These are phyloP conservation scores for Hanseniaspora uvarum DNA, from an alignment of 1,139 yeast species.

Conservation along the genomic window DNA sequence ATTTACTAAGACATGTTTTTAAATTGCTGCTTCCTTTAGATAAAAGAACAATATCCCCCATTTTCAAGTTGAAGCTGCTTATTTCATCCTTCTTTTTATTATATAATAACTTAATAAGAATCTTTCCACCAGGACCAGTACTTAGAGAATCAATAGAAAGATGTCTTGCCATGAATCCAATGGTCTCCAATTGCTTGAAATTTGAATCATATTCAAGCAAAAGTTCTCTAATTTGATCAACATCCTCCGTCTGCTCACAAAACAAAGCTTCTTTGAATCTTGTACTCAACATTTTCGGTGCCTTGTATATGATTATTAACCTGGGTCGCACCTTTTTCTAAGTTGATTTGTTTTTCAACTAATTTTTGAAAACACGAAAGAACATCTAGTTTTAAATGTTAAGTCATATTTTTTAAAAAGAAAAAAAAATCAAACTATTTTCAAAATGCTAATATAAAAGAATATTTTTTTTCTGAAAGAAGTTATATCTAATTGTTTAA, in stretches of 20 bases:
- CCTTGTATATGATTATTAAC: too few species aligned
- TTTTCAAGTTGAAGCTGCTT: slow-evolving; percentile 48
- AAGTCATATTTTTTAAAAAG: too few species aligned
- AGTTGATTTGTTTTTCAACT: too few species aligned
- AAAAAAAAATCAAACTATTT: too few species aligned
- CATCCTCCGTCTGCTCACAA: slow-evolving; percentile 52
- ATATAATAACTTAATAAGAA: slow-evolving; percentile 44
- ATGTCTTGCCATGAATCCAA: slow-evolving; percentile 69
- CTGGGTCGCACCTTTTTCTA: too few species aligned
- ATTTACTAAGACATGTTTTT: slow-evolving; percentile 21
- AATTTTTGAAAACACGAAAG: too few species aligned
- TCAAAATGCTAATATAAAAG: too few species aligned
- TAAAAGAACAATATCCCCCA: slow-evolving; percentile 62
- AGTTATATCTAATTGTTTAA: neutral
- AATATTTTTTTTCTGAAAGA: neutral
- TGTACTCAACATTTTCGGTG: slow-evolving; percentile 31
- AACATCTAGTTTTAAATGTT: too few species aligned
- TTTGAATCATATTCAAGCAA: slow-evolving; percentile 49
- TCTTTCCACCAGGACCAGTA: slow-evolving; percentile 75
- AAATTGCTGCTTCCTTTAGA: slow-evolving; percentile 20
- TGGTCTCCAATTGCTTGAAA: slow-evolving; percentile 53
- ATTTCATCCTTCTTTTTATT: slow-evolving; percentile 2
- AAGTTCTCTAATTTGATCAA: slow-evolving; percentile 42
- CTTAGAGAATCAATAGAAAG: slow-evolving; percentile 48
- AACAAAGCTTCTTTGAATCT: slow-evolving; percentile 43